Evolutionary conservation across 148 eudicot species (phyloP).

Genomic region (Vaccinium macrocarpon): DNA sequence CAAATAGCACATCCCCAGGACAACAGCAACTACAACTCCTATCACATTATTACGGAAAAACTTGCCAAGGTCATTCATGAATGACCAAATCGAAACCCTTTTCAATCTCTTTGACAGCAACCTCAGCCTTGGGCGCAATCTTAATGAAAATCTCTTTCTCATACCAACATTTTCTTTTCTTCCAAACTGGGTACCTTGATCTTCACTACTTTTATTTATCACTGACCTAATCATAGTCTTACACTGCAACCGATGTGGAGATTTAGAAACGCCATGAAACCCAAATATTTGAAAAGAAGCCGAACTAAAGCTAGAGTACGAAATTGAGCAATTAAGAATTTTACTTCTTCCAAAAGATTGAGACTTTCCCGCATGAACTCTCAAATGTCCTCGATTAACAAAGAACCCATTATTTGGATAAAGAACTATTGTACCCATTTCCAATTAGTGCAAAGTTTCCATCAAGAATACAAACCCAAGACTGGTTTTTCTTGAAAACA

Average conservation of each 20-base stretch:
- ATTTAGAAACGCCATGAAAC: constrained; percentile 28
- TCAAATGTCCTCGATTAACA: constrained; percentile 35
- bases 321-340: constrained; percentile 29
- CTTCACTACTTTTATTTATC: constrained; percentile 29
- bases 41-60: constrained; percentile 67
- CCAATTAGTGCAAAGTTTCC: constrained; percentile 12
- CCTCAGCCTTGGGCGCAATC: constrained; percentile 64
- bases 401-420: constrained; percentile 47
- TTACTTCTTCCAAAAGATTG: constrained; percentile 28
- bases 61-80: constrained; percentile 53
- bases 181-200: constrained; percentile 34
- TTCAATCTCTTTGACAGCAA: constrained; percentile 51
- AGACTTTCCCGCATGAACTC: constrained; percentile 30
- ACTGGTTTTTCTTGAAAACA: constrained; percentile 10
- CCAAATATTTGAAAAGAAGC: constrained; percentile 34
- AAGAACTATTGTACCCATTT: constrained; percentile 64
- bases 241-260: constrained; percentile 31
- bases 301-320: constrained; percentile 21
- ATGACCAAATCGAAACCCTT: constrained; percentile 41
- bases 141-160: constrained; percentile 54
- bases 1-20: constrained; percentile 68
- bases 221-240: constrained; percentile 38
- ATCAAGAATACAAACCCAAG: constrained; percentile 5
- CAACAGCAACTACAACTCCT: constrained; percentile 51
- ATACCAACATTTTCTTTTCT: constrained; percentile 27